Evolutionary conservation across 208 protist species (phyloP).

Genomic region (Crithidia expoeki): DNA sequence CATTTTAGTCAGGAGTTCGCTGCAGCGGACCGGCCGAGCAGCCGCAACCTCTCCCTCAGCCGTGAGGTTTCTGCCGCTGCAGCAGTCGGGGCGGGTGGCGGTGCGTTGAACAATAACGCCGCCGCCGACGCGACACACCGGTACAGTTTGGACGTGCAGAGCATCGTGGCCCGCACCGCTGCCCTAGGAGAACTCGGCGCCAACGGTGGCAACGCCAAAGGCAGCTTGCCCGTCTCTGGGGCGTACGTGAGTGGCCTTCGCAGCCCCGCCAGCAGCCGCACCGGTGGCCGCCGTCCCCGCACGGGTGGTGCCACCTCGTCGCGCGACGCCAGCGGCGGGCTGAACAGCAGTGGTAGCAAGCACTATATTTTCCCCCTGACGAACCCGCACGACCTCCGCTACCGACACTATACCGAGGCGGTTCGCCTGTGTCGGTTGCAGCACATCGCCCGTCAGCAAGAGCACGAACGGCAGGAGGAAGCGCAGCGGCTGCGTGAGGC

Average conservation of each 20-base stretch:
- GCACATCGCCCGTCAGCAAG: conserved; percentile 12
- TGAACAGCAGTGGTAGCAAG: neutral
- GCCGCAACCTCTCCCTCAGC: conserved; percentile 13
- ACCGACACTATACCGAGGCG: conserved; percentile 33
- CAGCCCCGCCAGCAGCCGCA: neutral
- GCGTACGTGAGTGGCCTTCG: conserved; percentile 2
- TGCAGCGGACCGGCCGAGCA: conserved; percentile 10
- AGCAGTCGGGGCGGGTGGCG: neutral
- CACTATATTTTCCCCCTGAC: conserved; percentile 46
- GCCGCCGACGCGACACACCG: neutral
- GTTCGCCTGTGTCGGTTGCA: conserved; percentile 23
- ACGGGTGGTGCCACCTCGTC: neutral
- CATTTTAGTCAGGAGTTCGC: conserved; percentile 30
- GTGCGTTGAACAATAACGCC: neutral
- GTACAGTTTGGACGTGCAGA: conserved; percentile 20
- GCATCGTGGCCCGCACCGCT: conserved; percentile 13
- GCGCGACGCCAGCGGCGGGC: neutral
- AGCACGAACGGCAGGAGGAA: conserved; percentile 10
- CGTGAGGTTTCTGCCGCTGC: conserved; percentile 5
- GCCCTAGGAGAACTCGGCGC: neutral
- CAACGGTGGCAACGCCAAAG: neutral
- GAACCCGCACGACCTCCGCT: conserved; percentile 66
- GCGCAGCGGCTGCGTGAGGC: conserved; percentile 6
- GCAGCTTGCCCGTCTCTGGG: conserved; percentile 9
- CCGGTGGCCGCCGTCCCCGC: neutral